These are phyloP conservation scores for Pythium phragmiticola DNA, from an alignment of 352 stramenopile genomes.

Conservation along the genomic window DNA sequence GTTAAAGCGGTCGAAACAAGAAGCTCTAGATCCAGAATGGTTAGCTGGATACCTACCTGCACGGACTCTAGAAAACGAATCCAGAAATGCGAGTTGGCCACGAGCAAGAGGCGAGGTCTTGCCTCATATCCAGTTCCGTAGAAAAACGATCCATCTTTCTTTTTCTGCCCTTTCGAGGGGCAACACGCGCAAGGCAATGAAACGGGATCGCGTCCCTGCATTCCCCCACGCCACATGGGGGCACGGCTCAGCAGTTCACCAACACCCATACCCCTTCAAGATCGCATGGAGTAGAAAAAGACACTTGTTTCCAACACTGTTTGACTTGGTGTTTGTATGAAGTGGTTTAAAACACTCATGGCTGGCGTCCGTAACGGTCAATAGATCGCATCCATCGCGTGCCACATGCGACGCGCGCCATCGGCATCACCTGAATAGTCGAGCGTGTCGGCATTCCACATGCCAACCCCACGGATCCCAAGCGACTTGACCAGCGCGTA, in stretches of 20 bases:
- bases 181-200: neutral
- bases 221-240: conserved; percentile 1
- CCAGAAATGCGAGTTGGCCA: conserved; percentile 11
- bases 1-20: neutral
- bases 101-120: neutral
- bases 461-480: conserved; percentile 60
- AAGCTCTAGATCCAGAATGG: neutral
- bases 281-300: conserved; percentile 34
- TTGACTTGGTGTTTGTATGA: conserved; percentile 11
- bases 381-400: conserved; percentile 38
- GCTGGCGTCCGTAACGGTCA: conserved; percentile 22
- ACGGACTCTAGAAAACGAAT: conserved; percentile 4
- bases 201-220: neutral
- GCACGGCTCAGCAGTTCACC: neutral
- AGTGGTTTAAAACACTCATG: conserved; percentile 16
- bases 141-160: conserved; percentile 32
- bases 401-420: conserved; percentile 58
- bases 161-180: conserved; percentile 33
- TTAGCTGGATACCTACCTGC: neutral
- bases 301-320: conserved; percentile 19
- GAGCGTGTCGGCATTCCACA: conserved; percentile 84
- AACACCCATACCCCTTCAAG: conserved; percentile 25
- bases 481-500: conserved; percentile 48
- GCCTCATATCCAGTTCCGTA: conserved; percentile 32
- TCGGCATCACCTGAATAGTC: conserved; percentile 42